Conservation (phyloP, 106 monocot species). For the Allium cepa region DNA sequence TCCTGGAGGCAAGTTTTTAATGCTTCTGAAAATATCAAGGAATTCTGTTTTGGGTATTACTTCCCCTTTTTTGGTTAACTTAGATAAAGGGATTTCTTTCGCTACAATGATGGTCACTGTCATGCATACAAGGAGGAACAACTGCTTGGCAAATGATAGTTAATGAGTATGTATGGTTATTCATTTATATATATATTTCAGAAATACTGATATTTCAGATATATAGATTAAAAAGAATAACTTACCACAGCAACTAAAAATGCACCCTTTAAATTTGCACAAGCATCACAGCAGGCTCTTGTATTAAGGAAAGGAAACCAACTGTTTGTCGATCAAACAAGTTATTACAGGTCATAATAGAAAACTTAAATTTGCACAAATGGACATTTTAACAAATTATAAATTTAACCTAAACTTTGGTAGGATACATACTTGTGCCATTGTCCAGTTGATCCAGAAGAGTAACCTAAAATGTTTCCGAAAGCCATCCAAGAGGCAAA, state of each 20-base stretch:
- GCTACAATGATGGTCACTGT: slow-evolving; percentile 39
- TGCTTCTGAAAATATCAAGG: slow-evolving; percentile 22
- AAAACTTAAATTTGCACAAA: neutral
- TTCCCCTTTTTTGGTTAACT: neutral
- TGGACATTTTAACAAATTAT: no score
- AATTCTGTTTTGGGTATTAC: slow-evolving; percentile 10
- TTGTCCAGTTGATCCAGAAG: slow-evolving; percentile 71
- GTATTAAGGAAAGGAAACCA: slow-evolving; percentile 94
- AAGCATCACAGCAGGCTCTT: slow-evolving; percentile 90
- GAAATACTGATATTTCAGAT: no score
- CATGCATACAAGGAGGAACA: slow-evolving; percentile 33
- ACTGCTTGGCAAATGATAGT: slow-evolving; percentile 13
- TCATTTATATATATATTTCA: no score
- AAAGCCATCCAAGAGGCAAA: slow-evolving; percentile 98
- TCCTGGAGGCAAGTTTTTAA: slow-evolving; percentile 60
- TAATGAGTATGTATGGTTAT: neutral
- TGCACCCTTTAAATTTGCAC: slow-evolving; percentile 96
- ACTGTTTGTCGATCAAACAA: slow-evolving; percentile 26
- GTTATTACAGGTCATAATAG: neutral
- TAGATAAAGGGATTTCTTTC: slow-evolving; percentile 29
- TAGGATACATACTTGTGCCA: slow-evolving; percentile 67
- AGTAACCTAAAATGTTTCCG: slow-evolving; percentile 94
- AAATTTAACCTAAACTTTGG: neutral
- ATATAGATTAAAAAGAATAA: neutral
- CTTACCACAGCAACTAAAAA: slow-evolving; percentile 91